Evolutionary conservation across 306 rosid species (phyloP).

Genomic region (Psophocarpus tetragonolobus): DNA sequence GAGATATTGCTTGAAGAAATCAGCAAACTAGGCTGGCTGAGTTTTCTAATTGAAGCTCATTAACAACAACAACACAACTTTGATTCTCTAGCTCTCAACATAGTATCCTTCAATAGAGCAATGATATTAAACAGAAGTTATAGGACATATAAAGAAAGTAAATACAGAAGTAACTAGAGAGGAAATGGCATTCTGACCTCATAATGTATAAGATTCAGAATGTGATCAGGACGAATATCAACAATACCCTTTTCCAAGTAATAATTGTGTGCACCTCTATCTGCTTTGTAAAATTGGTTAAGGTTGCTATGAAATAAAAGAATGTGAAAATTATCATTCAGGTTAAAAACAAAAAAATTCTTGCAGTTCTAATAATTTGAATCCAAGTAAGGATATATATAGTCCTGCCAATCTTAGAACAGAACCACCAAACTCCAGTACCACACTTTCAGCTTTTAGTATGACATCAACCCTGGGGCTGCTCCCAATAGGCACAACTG

Average conservation of each 20-base stretch:
- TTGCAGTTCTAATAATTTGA: slow-evolving; percentile 27
- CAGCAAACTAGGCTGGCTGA: background rate
- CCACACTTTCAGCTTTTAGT: slow-evolving; percentile 74
- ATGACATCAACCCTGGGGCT: slow-evolving; percentile 79
- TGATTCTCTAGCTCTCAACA: background rate
- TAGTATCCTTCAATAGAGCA: background rate
- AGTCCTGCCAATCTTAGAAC: slow-evolving; percentile 92
- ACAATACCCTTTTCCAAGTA: slow-evolving; percentile 80
- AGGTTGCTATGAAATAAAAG: slow-evolving; percentile 44
- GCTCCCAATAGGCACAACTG: slow-evolving; percentile 78
- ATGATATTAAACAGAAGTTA: background rate
- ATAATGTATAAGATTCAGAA: slow-evolving; percentile 87
- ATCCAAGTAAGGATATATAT: slow-evolving; percentile 77
- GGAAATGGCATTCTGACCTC: slow-evolving; percentile 58
- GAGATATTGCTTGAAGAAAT: slow-evolving; percentile 1
- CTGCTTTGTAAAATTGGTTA: slow-evolving; percentile 76
- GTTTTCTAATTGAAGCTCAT: background rate
- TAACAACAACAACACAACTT: background rate
- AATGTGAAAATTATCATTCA: slow-evolving; percentile 9
- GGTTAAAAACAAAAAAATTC: background rate
- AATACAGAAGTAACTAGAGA: slow-evolving; percentile 23
- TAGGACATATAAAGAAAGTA: background rate
- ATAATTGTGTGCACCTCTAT: slow-evolving; percentile 90
- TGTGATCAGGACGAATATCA: slow-evolving; percentile 80
- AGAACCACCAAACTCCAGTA: slow-evolving; percentile 74